These are phyloP conservation scores for Larix kaempferi DNA, from an alignment of 75 land plant species.

Conservation along the genomic window DNA sequence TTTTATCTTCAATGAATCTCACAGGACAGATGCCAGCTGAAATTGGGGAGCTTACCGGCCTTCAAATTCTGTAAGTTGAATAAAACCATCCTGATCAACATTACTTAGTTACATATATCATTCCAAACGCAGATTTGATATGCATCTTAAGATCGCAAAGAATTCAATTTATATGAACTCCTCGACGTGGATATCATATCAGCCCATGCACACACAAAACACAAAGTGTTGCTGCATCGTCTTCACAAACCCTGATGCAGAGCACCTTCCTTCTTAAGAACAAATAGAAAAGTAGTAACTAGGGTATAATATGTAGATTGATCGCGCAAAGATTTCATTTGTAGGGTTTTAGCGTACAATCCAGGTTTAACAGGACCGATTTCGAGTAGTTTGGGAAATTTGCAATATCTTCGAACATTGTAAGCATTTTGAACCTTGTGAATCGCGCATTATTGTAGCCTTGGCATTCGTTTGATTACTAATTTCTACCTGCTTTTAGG, in stretches of 20 bases:
- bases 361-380: conserved; percentile 47
- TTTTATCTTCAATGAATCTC: conserved; percentile 42
- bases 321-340: not conserved
- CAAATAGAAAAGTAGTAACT: too few species aligned
- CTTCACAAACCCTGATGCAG: not conserved
- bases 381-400: conserved; percentile 36
- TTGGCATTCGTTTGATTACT: not conserved
- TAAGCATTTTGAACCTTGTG: conserved; percentile 18
- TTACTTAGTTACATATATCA: not conserved
- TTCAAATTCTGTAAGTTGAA: conserved; percentile 8
- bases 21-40: conserved; percentile 44
- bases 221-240: not conserved
- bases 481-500: conserved; percentile 14
- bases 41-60: conserved; percentile 33
- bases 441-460: too few species aligned
- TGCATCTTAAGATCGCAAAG: too few species aligned
- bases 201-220: too few species aligned
- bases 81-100: not conserved
- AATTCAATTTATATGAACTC: not conserved
- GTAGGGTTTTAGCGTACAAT: conserved; percentile 59
- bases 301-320: not conserved
- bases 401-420: conserved; percentile 39
- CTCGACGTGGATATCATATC: too few species aligned
- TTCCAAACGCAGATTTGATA: too few species aligned
- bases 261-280: too few species aligned